Conservation (phyloP, 208 protist species). For the Trichomonas tenax region DNA sequence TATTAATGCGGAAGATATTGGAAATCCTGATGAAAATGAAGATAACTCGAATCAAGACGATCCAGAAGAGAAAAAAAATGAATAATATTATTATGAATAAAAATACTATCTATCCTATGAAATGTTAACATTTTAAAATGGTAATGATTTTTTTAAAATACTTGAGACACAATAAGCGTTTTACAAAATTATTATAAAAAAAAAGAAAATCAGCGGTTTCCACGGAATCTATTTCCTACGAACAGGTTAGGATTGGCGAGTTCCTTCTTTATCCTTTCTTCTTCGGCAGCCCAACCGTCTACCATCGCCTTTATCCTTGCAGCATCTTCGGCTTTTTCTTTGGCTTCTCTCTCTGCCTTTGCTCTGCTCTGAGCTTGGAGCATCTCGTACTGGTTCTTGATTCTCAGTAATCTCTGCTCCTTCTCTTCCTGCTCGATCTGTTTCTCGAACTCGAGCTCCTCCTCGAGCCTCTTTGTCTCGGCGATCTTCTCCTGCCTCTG, state of each 20-base stretch:
- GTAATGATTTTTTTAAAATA: no score
- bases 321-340: neutral
- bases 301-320: neutral
- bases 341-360: neutral
- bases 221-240: neutral
- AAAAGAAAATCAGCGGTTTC: neutral
- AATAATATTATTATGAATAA: no score
- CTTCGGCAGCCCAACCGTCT: neutral
- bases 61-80: no score
- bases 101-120: no score
- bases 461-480: neutral
- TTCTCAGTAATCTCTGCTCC: neutral
- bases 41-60: neutral
- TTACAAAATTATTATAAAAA: neutral
- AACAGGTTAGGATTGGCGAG: neutral
- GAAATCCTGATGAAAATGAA: neutral
- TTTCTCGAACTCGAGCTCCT: neutral
- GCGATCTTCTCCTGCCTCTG: neutral
- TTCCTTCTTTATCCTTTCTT: neutral
- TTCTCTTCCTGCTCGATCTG: neutral
- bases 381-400: slow-evolving; percentile 3
- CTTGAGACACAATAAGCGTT: no score
- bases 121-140: no score
- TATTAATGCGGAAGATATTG: neutral
- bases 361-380: neutral